Base-by-base conservation (phyloP, 2,329 filamentous ascomycete species). In the Leptographium lundbergii region DNA sequence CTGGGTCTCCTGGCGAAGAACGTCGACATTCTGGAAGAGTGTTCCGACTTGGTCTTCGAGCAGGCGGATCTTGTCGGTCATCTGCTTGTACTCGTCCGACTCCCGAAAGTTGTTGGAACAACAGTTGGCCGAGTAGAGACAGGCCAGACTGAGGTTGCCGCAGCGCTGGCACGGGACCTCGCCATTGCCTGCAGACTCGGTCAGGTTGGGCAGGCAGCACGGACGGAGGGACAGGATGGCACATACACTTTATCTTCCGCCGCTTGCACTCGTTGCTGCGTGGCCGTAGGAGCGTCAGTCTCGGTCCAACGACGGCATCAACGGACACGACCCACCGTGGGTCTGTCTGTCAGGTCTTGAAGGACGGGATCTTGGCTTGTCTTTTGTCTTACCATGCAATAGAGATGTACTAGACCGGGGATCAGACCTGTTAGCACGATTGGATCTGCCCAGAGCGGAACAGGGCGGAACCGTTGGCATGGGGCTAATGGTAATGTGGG, bases 11-110 rank as follows among this genome's bases (percentile, higher is more conserved):
- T 75, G 73, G 59, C 86, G 86, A 50, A 95, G 76, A 54, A 81
- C 76, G 67, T 79, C 87, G 67, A 96, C 76, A 65, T 81, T 88
- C 61, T 82, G 81, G 67, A 86, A 89, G 36, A 97, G 80, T 63
- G 80, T 80, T 61, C 89, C 85, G 67, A 96, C 87, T 72, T 96
- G 90, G 58, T 92, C 86, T 70, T 96, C 91, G 27, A 96, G 79
- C 10, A 81, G 79, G 13, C 76, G 75, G 61, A 96, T 82, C 64
- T 94, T 87, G 39, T 80, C 77, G 58, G 84, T 82, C 84, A 96
- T 90, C 45, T 85, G 81, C 67, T 85, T 88, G 76, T 91, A 96
- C 70, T 96, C 91, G 11, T 95, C 67, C 50, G 74, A 72, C 47
- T 75, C 73, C n/a, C 70, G 67, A 29, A 71, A 74, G 4, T 70